phyloP scores from a whole-genome alignment of 2,329 filamentous ascomycete genomes.

The Penicillium hesseltinei region DNA sequence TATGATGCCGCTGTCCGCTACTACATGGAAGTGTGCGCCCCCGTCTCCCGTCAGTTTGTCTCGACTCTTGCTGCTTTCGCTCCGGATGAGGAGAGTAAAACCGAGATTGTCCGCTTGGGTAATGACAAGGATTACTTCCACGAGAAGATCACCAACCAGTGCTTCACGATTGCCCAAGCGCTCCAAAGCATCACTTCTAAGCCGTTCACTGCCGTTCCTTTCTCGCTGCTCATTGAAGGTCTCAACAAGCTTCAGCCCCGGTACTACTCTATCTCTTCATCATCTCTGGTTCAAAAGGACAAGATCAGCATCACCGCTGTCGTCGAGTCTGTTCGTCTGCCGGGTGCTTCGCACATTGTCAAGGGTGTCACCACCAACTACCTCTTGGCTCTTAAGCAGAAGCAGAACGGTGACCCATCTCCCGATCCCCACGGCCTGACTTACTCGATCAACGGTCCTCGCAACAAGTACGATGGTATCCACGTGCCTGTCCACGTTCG shows the following conservation, averaged over 20 bases:
- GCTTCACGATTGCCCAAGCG: slow-evolving; percentile 86
- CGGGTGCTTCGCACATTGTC: slow-evolving; percentile 74
- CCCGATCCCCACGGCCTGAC: slow-evolving; percentile 80
- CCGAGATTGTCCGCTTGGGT: slow-evolving; percentile 84
- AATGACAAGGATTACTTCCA: slow-evolving; percentile 95
- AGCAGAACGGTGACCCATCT: slow-evolving; percentile 82
- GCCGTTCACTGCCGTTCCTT: slow-evolving; percentile 81
- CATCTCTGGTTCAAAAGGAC: slow-evolving; percentile 87
- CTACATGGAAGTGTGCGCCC: slow-evolving; percentile 93
- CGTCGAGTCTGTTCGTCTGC: slow-evolving; percentile 78
- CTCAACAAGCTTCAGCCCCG: slow-evolving; percentile 93
- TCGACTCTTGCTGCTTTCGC: slow-evolving; percentile 84
- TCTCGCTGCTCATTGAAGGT: slow-evolving; percentile 91
- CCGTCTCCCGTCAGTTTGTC: slow-evolving; percentile 93
- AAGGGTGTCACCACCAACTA: slow-evolving; percentile 98
- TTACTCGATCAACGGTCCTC: slow-evolving; percentile 82
- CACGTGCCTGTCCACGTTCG: slow-evolving; percentile 94
- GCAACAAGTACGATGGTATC: slow-evolving; percentile 95
- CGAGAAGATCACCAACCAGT: slow-evolving; percentile 73
- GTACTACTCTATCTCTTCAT: slow-evolving; percentile 99
- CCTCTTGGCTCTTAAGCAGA: slow-evolving; percentile 88
- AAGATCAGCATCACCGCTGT: slow-evolving; percentile 94
- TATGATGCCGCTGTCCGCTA: slow-evolving; percentile 92
- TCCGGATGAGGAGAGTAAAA: slow-evolving; percentile 78
- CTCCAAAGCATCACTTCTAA: slow-evolving; percentile 71